phyloP scores from a whole-genome alignment of 345 rosid species.

The Combretum micranthum region DNA sequence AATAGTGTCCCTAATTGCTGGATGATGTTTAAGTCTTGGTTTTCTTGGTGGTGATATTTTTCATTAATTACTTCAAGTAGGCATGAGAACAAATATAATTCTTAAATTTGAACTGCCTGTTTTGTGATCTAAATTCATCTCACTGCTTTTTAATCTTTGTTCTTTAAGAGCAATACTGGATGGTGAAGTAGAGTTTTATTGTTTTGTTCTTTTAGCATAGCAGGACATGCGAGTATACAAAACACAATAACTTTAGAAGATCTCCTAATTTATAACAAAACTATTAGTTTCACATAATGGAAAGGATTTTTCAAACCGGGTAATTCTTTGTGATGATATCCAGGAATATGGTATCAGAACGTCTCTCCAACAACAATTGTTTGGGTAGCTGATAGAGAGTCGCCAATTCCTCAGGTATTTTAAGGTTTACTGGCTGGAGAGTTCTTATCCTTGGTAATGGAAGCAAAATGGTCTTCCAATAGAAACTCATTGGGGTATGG shows the following conservation, averaged over 20 bases:
- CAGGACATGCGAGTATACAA: neutral
- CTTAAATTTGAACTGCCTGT: too few species aligned
- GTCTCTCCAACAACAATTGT: slow-evolving; percentile 8
- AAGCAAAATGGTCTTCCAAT: neutral
- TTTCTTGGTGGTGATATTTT: too few species aligned
- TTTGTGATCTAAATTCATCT: too few species aligned
- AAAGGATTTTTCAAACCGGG: slow-evolving; percentile 12
- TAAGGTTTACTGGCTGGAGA: neutral
- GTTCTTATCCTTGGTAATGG: neutral
- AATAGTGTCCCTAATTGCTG: too few species aligned
- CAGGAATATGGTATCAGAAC: slow-evolving; percentile 17
- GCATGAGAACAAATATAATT: too few species aligned
- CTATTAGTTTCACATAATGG: neutral
- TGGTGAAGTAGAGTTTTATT: too few species aligned
- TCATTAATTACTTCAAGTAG: too few species aligned
- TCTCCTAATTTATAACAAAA: too few species aligned
- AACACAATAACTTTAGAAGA: too few species aligned
- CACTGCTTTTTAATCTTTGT: too few species aligned
- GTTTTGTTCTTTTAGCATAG: neutral
- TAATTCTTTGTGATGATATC: slow-evolving; percentile 4
- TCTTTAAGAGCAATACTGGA: too few species aligned
- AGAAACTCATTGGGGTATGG: neutral
- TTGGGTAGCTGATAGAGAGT: slow-evolving; percentile 19
- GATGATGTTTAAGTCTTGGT: too few species aligned
- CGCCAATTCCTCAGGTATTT: slow-evolving; percentile 4